Conservation (phyloP, 2,329 filamentous ascomycete genomes). For the Nemania sp. region DNA sequence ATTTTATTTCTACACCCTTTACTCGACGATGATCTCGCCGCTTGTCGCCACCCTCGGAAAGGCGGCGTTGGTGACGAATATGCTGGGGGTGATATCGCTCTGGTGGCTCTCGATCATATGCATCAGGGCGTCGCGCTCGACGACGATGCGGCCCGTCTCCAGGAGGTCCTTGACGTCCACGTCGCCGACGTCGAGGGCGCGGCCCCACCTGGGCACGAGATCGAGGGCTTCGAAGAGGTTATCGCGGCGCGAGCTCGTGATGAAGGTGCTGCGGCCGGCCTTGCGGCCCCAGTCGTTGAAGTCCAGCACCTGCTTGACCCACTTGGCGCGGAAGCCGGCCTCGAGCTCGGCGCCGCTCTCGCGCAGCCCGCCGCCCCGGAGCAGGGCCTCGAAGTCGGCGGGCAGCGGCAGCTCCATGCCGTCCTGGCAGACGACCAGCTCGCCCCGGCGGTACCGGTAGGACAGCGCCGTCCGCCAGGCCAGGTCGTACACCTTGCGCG, state of each 20-base stretch:
- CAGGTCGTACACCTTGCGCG: conserved; percentile 89
- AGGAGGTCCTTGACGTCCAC: conserved; percentile 96
- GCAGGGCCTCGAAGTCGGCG: conserved; percentile 52
- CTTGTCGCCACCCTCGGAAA: conserved; percentile 29
- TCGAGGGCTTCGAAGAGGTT: conserved; percentile 71
- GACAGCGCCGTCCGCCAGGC: conserved; percentile 94
- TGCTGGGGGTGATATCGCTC: conserved; percentile 62
- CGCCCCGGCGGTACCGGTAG: conserved; percentile 85
- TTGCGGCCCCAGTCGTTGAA: conserved; percentile 70
- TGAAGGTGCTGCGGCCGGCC: conserved; percentile 73
- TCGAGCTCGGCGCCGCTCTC: conserved; percentile 50
- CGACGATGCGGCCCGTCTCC: conserved; percentile 80
- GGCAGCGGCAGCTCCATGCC: conserved; percentile 69
- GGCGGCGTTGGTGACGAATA: conserved; percentile 49
- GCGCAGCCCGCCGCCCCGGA: conserved; percentile 43
- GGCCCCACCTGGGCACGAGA: conserved; percentile 67
- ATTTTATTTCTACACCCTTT: conserved; percentile 24
- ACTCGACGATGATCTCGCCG: conserved; percentile 39
- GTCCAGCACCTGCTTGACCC: conserved; percentile 70
- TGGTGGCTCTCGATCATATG: conserved; percentile 74
- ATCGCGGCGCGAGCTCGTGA: conserved; percentile 65
- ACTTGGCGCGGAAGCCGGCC: conserved; percentile 63
- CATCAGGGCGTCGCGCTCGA: conserved; percentile 81
- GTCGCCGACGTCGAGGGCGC: conserved; percentile 71
- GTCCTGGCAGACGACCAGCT: conserved; percentile 84